Base-by-base conservation (phyloP, 345 rosid species). In the Carallia pectinifolia region DNA sequence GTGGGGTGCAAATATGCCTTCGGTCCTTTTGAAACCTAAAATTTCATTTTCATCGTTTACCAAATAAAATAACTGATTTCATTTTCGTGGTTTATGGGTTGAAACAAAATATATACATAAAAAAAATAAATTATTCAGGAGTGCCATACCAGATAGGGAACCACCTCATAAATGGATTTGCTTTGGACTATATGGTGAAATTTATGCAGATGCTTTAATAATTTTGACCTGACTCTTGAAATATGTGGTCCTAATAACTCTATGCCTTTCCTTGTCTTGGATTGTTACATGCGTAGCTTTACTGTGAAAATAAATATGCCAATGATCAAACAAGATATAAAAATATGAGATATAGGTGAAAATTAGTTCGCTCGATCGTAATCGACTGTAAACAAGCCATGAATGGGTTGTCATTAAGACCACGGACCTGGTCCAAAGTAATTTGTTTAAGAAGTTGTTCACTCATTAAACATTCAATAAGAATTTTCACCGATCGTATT, bases 151-250 rank as follows among this genome's bases (percentile, higher is more conserved):
- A 6, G 44, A 19, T n/a, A 15, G 15, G 72, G 44, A 39, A 60
- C 66, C 65, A 33, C 34, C 4, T 44, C 10, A 44, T 55, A 50
- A 59, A 4, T 61, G 60, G 53, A 50, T 36, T 5, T 48, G 66
- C 16, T 7, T 61, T 70, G 66, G 52, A 61, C 8, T 37, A 0
- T 62, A 50, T 29, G 62, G 39, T 61, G 53, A 62, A 70, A 38
- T 70, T 62, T 3, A 40, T 0, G 2, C 10, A n/a, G 0, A 33
- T 19, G 12, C 40, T 48, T 48, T 18, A n/a, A 44, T 5, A 16
- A 16, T 1, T 44, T 40, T 62, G 61, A 62, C 74, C 37, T 52
- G 54, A 69, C 67, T 56, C 67, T 61, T 63, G 56, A 30, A 48
- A 6, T 27, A 15, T 10, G 34, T 27, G 58, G 6, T 4, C 0